Evolutionary conservation across 192 early-diverging fungal genomes (phyloP), one percentile per base, ranked within the genome.

Genomic region (Coemansia sp.): DNA sequence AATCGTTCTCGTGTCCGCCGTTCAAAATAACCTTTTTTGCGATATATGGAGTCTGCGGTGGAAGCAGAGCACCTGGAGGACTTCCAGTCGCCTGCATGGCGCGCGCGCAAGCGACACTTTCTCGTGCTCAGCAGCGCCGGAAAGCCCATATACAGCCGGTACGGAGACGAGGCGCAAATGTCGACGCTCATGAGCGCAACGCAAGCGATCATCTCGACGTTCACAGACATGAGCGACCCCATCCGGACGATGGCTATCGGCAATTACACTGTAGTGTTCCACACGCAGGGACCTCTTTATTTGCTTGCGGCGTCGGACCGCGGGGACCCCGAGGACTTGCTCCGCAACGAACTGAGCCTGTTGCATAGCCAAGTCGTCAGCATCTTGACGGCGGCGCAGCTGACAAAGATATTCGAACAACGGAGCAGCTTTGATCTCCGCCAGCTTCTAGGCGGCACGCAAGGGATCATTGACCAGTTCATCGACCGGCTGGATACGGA

Each of bases 61-160:
- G 34, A 9, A 57, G 55, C 55, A 57, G 78, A 81, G 36, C 64
- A 73, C 35, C 65, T 76, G 19, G 78, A 81, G 15, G 73, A 81
- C 58, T 81, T 81, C 63, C 43, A 65, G 17, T 76, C 71, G 35
- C 56, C 73, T 19, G 61, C 69, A 58, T 81, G 79, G 79, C 70
- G 64, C 19, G n/a, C 52, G n/a, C 74, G 64, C 45, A 61, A 57
- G 43, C 93, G 92, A 62, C 94, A 99, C 65, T 95, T 95, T 63
- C 92, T 99, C 66, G 89, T 99, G 9, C 84, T 99, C 14, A 92
- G 91, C 81, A 90, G 86, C 66, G 91, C 93, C 5, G 96, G 96
- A 19, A 99, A 99, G 75, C 95, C 96, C 14, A 91, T 99, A 9
- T 99, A 93, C 81, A 88, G 89, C 40, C 83, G 95, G 69, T 91